These are phyloP conservation scores for Conidiobolus incongruus DNA, from an alignment of 371 early-diverging fungal species.

Conservation along the genomic window DNA sequence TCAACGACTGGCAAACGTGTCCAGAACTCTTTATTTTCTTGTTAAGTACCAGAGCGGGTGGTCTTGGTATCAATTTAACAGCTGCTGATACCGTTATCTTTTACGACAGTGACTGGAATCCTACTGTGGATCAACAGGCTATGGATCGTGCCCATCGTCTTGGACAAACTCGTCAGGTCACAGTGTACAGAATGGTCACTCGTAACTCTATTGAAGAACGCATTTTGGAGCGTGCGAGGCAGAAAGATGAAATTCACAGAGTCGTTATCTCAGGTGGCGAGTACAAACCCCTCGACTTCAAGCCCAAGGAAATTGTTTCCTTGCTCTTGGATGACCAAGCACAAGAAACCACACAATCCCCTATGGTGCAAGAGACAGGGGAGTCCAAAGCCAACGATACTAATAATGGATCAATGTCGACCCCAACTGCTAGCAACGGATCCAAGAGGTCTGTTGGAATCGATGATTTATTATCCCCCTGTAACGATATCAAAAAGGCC, in stretches of 20 bases:
- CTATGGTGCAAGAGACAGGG: too few species aligned
- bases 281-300: constrained; percentile 53
- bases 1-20: constrained; percentile 77
- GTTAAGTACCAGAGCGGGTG: constrained; percentile 96
- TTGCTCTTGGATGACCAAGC: constrained; percentile 53
- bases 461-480: too few species aligned
- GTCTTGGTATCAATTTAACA: constrained; percentile 97
- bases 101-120: constrained; percentile 99
- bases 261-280: constrained; percentile 93
- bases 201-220: constrained; percentile 84
- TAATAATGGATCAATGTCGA: too few species aligned
- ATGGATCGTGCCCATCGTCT: constrained; percentile 97
- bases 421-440: too few species aligned
- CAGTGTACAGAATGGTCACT: constrained; percentile 79
- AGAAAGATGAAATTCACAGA: constrained; percentile 93
- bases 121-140: constrained; percentile 93
- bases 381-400: too few species aligned
- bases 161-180: constrained; percentile 92
- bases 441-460: too few species aligned
- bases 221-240: constrained; percentile 68
- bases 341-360: constrained; percentile 9
- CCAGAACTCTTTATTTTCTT: constrained; percentile 91
- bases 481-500: too few species aligned
- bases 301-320: constrained; percentile 71
- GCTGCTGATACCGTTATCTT: constrained; percentile 99